These are phyloP conservation scores for Thelonectria blattea DNA, from an alignment of 2,329 filamentous ascomycete species.

Conservation along the genomic window DNA sequence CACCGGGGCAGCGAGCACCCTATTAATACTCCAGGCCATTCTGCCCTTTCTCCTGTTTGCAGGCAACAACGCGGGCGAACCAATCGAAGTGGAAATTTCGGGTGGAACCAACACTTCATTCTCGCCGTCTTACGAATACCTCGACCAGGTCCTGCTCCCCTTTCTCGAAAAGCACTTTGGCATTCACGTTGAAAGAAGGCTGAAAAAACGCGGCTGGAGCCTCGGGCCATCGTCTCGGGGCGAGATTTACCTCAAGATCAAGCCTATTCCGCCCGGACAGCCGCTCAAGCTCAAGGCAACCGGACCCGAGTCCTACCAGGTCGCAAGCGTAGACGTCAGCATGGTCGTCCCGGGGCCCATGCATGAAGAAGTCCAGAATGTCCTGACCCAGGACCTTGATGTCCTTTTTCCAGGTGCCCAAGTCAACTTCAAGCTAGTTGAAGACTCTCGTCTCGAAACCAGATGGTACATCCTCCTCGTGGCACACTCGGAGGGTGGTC, in stretches of 20 bases:
- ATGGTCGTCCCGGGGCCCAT: conserved; percentile 56
- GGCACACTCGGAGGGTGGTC: conserved; percentile 53
- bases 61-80: conserved; percentile 48
- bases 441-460: conserved; percentile 58
- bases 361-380: conserved; percentile 48
- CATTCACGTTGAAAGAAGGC: conserved; percentile 51
- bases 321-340: conserved; percentile 57
- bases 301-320: conserved; percentile 39
- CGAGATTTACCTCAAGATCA: conserved; percentile 50
- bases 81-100: conserved; percentile 57
- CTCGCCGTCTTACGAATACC: conserved; percentile 65
- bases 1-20: conserved; percentile 58
- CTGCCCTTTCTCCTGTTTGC: conserved; percentile 65
- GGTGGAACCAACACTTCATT: conserved; percentile 66
- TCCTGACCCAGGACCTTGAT: conserved; percentile 49
- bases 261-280: conserved; percentile 43
- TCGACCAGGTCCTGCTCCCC: conserved; percentile 66
- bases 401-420: conserved; percentile 51
- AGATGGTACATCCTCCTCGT: conserved; percentile 64
- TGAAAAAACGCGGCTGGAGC: conserved; percentile 59
- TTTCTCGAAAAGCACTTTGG: conserved; percentile 58
- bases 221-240: conserved; percentile 51
- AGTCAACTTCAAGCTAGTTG: conserved; percentile 51
- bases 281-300: conserved; percentile 45
- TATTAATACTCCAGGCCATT: conserved; percentile 66